phyloP scores from a whole-genome alignment of 2,329 filamentous ascomycete species.

The Aureobasidium sp. region DNA sequence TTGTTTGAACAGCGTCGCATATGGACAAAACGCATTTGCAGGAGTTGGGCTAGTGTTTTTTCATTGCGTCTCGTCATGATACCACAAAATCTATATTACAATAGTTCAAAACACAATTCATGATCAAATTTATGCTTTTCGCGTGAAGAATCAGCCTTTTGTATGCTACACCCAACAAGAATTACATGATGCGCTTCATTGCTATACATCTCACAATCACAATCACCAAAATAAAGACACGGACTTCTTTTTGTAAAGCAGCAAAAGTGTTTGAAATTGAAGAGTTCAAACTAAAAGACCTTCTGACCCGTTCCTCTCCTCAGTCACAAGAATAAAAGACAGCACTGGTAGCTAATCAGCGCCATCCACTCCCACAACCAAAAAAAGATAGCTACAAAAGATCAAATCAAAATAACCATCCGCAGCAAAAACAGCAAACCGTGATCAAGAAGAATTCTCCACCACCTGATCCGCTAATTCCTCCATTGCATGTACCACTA shows the following conservation, averaged over 20 bases:
- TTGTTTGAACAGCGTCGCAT: conserved; percentile 16
- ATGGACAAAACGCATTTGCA: not conserved
- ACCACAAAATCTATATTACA: not conserved
- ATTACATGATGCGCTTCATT: not conserved
- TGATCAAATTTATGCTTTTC: too few species aligned
- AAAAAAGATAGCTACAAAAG: not conserved
- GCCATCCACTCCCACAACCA: not conserved
- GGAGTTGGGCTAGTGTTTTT: not conserved
- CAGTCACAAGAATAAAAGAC: not conserved
- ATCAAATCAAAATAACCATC: not conserved
- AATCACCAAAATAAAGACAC: not conserved
- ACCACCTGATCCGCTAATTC: not conserved
- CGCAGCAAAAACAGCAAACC: not conserved
- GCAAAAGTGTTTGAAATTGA: not conserved
- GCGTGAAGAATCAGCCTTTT: too few species aligned
- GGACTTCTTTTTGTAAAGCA: not conserved
- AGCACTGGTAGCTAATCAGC: conserved; percentile 3
- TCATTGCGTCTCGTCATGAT: not conserved
- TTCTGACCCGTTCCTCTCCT: not conserved
- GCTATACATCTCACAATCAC: not conserved
- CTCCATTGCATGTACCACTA: not conserved
- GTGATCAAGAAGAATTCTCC: not conserved
- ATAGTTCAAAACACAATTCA: not conserved
- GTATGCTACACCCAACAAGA: too few species aligned
- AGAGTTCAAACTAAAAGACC: not conserved